These are phyloP conservation scores for Dothistroma pini DNA, from an alignment of 2,329 filamentous ascomycete genomes.

Conservation along the genomic window DNA sequence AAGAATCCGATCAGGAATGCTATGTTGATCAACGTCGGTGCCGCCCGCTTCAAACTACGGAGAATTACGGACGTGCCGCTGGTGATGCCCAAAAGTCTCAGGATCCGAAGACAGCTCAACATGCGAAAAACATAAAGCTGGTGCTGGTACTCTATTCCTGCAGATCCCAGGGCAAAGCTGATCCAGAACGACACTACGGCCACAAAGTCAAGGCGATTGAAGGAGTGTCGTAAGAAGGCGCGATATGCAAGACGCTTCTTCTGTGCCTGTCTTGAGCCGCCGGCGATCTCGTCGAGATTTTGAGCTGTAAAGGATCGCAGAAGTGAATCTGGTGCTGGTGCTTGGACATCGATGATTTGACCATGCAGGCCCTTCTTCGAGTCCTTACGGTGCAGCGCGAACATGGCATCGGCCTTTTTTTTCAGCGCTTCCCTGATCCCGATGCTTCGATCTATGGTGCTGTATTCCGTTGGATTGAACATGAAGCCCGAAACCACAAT, in stretches of 20 bases:
- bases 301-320: slow-evolving; percentile 39
- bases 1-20: slow-evolving; percentile 95
- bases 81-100: slow-evolving; percentile 85
- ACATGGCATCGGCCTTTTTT: slow-evolving; percentile 73
- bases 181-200: slow-evolving; percentile 96
- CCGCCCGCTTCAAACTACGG: slow-evolving; percentile 90
- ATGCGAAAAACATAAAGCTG: slow-evolving; percentile 92
- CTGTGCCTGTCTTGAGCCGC: slow-evolving; percentile 71
- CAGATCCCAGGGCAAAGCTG: slow-evolving; percentile 69
- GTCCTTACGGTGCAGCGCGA: slow-evolving; percentile 73
- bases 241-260: slow-evolving; percentile 81
- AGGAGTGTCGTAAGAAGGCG: slow-evolving; percentile 90
- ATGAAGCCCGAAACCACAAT: slow-evolving; percentile 92
- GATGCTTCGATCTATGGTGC: slow-evolving; percentile 75
- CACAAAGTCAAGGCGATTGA: slow-evolving; percentile 92
- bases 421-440: slow-evolving; percentile 70
- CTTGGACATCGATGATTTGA: slow-evolving; percentile 14
- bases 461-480: slow-evolving; percentile 86
- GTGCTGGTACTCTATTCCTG: slow-evolving; percentile 62
- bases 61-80: slow-evolving; percentile 94
- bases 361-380: slow-evolving; percentile 53
- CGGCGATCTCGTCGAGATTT: slow-evolving; percentile 44
- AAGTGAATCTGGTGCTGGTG: slow-evolving; percentile 29
- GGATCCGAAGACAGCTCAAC: slow-evolving; percentile 90
- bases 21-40: slow-evolving; percentile 85